These are phyloP conservation scores for Zychaea mexicana DNA, from an alignment of 371 early-diverging fungal genomes.

Conservation along the genomic window DNA sequence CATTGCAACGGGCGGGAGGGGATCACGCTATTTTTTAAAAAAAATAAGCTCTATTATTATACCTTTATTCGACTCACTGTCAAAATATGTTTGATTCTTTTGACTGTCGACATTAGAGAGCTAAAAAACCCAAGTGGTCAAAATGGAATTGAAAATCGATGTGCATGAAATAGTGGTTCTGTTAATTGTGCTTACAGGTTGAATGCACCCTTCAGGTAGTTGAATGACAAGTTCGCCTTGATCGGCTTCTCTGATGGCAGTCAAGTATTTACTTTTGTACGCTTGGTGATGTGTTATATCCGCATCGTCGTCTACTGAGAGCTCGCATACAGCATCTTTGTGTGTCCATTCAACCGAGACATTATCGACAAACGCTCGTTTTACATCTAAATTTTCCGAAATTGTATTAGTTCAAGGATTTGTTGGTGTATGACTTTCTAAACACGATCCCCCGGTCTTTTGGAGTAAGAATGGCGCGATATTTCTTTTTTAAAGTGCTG, in stretches of 20 bases:
- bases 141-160: too few relatives aligned
- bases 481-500: not conserved
- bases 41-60: not conserved
- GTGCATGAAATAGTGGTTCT: not conserved
- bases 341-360: conserved; percentile 52
- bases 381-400: conserved; percentile 45
- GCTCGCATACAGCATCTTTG: conserved; percentile 54
- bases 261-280: conserved; percentile 59
- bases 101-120: not conserved
- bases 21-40: too few relatives aligned
- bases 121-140: not conserved
- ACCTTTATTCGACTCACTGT: not conserved
- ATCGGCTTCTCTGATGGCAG: conserved; percentile 62
- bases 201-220: conserved; percentile 57
- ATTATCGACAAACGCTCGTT: conserved; percentile 60
- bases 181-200: conserved; percentile 37
- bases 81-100: not conserved
- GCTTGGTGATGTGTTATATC: conserved; percentile 63
- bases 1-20: conserved; percentile 16
- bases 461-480: not conserved
- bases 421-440: not conserved
- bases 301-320: conserved; percentile 45
- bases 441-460: too few relatives aligned
- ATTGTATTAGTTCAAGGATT: not conserved
- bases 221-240: conserved; percentile 69